phyloP scores from a whole-genome alignment of 1,284 basidiomycete species.

The Leccinum ponderosum region DNA sequence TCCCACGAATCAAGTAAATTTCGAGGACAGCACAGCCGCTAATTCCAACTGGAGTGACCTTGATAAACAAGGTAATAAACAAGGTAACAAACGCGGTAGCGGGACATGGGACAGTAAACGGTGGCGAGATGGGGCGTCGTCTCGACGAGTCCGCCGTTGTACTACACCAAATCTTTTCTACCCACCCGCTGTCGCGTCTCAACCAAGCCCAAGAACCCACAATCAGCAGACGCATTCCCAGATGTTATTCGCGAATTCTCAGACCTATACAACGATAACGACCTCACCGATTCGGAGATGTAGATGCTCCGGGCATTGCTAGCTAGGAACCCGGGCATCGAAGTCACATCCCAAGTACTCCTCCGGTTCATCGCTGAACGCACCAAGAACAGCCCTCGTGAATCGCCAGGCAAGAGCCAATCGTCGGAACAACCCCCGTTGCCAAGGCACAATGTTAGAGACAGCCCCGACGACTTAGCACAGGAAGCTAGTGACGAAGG shows the following conservation, averaged over 20 bases:
- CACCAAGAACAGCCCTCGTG: slow-evolving; percentile 50
- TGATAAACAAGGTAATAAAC: no score
- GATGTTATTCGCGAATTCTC: slow-evolving; percentile 66
- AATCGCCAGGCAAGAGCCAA: slow-evolving; percentile 37
- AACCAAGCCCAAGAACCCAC: slow-evolving; percentile 58
- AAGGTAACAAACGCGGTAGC: no score
- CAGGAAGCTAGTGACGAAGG: slow-evolving; percentile 28
- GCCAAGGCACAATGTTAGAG: slow-evolving; percentile 13
- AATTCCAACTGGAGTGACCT: no score
- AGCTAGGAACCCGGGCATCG: slow-evolving; percentile 58
- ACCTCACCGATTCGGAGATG: slow-evolving; percentile 60
- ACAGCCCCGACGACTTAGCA: slow-evolving; percentile 35
- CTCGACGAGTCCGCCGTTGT: no score
- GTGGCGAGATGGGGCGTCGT: no score
- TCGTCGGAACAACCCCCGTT: slow-evolving; percentile 20
- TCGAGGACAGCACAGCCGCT: no score
- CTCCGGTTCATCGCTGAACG: slow-evolving; percentile 65
- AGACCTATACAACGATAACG: slow-evolving; percentile 53
- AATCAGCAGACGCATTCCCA: slow-evolving; percentile 62
- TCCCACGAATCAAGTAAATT: no score
- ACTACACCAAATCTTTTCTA: slow-evolving; percentile 52
- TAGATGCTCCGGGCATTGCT: slow-evolving; percentile 55
- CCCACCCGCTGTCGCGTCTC: slow-evolving; percentile 56
- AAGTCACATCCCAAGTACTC: slow-evolving; percentile 69
- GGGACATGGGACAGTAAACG: no score